A percentile compares a stretch with the other conserved stretches of the same genome.
Conservation (phyloP, 352 stramenopile species). For the Globisporangium mamillatum region DNA sequence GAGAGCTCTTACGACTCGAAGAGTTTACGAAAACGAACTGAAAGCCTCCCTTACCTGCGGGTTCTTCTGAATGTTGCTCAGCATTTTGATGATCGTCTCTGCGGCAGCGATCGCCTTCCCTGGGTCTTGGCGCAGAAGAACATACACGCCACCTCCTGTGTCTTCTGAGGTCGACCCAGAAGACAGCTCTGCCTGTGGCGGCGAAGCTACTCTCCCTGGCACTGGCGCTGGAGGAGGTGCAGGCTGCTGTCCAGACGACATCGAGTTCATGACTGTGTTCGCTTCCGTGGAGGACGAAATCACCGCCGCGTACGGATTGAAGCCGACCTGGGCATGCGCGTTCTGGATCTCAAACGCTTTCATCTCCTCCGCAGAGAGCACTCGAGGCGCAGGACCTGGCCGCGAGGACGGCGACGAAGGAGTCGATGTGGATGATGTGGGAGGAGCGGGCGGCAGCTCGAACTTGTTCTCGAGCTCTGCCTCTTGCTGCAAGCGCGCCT, state of each 20-base stretch:
- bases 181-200: neutral
- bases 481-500: constrained; percentile 48
- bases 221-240: constrained; percentile 24
- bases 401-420: constrained; percentile 10
- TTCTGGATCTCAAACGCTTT: constrained; percentile 57
- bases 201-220: constrained; percentile 5
- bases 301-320: constrained; percentile 68
- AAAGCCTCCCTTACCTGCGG: constrained; percentile 35
- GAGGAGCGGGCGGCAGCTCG: constrained; percentile 21
- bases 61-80: constrained; percentile 62
- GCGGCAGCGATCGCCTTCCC: constrained; percentile 43
- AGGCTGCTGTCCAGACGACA: constrained; percentile 17
- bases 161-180: constrained; percentile 13
- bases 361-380: constrained; percentile 62
- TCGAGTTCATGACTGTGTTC: constrained; percentile 50
- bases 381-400: constrained; percentile 15
- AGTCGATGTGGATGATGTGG: constrained; percentile 9
- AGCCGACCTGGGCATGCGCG: constrained; percentile 57
- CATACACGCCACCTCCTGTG: constrained; percentile 48
- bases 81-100: constrained; percentile 70
- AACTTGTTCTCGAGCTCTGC: constrained; percentile 45
- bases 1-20: neutral
- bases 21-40: neutral
- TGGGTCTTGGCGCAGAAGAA: constrained; percentile 58
- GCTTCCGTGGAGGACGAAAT: constrained; percentile 66